phyloP scores from a whole-genome alignment of 208 protist species.

The Leptomonas pyrrhocoris region DNA sequence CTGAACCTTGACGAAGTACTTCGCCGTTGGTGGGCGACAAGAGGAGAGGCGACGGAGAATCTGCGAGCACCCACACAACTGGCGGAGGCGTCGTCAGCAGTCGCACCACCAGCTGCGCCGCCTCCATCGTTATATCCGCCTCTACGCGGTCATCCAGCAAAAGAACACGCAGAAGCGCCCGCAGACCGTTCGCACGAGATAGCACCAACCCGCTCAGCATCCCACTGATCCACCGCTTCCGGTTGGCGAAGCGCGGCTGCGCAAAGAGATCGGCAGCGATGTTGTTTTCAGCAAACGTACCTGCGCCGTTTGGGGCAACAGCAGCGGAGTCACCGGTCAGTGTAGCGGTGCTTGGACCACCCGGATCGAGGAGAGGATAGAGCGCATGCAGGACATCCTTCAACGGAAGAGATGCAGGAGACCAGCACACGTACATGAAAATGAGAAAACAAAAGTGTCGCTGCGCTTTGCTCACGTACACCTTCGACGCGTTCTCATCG shows the following conservation, averaged over 20 bases:
- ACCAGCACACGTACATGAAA: conserved; percentile 72
- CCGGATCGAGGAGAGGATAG: conserved; percentile 71
- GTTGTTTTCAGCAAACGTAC: conserved; percentile 34
- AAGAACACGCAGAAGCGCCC: conserved; percentile 56
- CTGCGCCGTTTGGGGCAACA: background rate
- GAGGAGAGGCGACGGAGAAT: background rate
- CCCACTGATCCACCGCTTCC: conserved; percentile 35
- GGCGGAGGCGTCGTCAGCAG: conserved; percentile 34
- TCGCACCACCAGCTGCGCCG: conserved; percentile 49
- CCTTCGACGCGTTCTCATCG: conserved; percentile 33
- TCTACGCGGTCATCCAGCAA: conserved; percentile 69
- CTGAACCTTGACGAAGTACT: background rate
- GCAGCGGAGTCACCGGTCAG: no score
- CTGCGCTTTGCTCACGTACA: conserved; percentile 60
- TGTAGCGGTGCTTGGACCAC: no score
- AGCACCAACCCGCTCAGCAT: conserved; percentile 70
- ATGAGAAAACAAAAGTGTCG: conserved; percentile 48
- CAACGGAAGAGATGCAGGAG: conserved; percentile 27
- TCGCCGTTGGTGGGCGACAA: no score
- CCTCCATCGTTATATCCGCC: conserved; percentile 47
- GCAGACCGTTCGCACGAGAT: conserved; percentile 39
- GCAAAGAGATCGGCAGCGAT: conserved; percentile 54
- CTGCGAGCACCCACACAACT: conserved; percentile 4
- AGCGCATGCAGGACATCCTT: conserved; percentile 53
- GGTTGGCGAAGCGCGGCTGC: conserved; percentile 34